Base-by-base conservation (phyloP, 148 eudicot genomes). In the Bassia scoparia region DNA sequence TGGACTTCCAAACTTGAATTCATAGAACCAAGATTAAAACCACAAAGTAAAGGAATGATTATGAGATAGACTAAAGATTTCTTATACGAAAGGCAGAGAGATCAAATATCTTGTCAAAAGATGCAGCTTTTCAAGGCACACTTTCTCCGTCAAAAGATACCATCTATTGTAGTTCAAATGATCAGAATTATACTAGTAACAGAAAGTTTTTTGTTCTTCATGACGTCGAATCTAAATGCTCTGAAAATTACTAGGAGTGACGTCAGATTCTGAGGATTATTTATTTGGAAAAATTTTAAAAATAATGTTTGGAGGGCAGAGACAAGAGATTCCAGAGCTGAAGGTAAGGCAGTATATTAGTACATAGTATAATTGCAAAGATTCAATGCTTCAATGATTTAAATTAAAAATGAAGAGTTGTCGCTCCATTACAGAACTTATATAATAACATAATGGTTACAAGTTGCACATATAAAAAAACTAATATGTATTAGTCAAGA, bases 1-100 rank as follows among this genome's bases (percentile, higher is more conserved):
- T 64, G 48, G 7, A 75, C 68, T 55, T 50, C 67, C 49, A 75
- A 71, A 75, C 72, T 70, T 34, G 58, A 70, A 10, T 75, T 76
- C 79, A 80, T 80, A 6, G n/a, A 56, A 7, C 27, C 12, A 38
- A 63, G 41, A 31, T 56, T 8, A 17, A 33, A 23, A 29, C 15
- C 29, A 17, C 14, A 74, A 10, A 11, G 20, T 8, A n/a, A 26
- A 50, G 44, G 10, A 11, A 17, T 50, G 9, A 46, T 0, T 23
- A 41, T 21, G 18, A 17, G 23, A 43, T 4, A 59, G 21, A 23
- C 10, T 38, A 21, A 34, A 54, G 6, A 18, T 2, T 27, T 31
- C 26, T 24, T 26, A 46, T 70, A 29, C 7, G 41, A 29, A 23
- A 33, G 43, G 23, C 34, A 1, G 8, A 5, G 18, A 24, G 43